Base-by-base conservation (phyloP, 2,329 filamentous ascomycete species). In the Helminthosporium solani region DNA sequence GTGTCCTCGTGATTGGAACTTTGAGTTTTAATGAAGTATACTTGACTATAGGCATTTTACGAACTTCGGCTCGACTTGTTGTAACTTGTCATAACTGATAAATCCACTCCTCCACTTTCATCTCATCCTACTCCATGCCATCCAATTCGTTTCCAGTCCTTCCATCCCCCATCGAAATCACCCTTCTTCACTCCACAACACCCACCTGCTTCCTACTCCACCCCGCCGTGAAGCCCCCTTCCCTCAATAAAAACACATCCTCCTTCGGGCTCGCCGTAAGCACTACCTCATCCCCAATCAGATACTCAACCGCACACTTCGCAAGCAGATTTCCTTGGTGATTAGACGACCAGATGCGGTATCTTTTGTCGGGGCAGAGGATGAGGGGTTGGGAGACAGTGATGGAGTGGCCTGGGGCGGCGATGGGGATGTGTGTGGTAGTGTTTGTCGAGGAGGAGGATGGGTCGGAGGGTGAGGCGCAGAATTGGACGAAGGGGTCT, bases 331-430 rank as follows among this genome's bases (percentile, higher is more conserved):
- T 55, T 0, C 20, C 44, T 37, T 65, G 60, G 2, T 50, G 41
- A 9, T 52, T 56, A 12, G 36, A 46, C 3, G 38, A 47, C 3
- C 21, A 37, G 19, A 66, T 40, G 7, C 28, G 15, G 51, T 68
- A 65, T 30, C 53, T 42, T 25, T 44, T 50, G 14, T 58, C 58
- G 2, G 64, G 63, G 42, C 59, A 63, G 2, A 67, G 55, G 0
- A 59, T 61, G 8, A 69, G 8, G 8, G 61, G 54, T 39, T 68
- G 61, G 1, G 44, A 55, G 25, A 66, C 47, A 8, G 40, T 50
- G 25, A 64, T 37, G 7, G 42, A 45, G 6, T 49, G 46, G 21
- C 55, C 61, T 0, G 62, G 42, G 11, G 52, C 52, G 18, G 60
- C 54, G 34, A 53, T 56, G 33, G 56, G 49, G 39, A 69, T 53